Conservation (phyloP, 208 protist species). For the Crithidia expoeki region DNA sequence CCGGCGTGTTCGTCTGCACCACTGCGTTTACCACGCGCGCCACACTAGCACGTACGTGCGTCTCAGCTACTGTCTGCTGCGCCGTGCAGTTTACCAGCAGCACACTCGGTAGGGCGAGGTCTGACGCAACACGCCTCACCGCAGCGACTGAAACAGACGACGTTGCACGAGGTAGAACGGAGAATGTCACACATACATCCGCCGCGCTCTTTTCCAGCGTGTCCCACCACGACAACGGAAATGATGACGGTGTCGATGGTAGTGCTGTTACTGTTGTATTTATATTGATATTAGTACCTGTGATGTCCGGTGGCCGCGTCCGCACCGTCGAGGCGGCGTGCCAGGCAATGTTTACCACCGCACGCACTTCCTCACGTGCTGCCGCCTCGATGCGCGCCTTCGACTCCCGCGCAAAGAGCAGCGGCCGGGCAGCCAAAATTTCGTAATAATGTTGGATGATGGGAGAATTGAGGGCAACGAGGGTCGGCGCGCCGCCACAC, state of each 20-base stretch:
- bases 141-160: not conserved
- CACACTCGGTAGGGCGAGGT: constrained; percentile 26
- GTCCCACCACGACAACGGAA: constrained; percentile 12
- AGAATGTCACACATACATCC: constrained; percentile 25
- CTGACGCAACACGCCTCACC: constrained; percentile 22
- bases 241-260: not conserved
- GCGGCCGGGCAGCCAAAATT: constrained; percentile 19
- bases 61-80: constrained; percentile 35
- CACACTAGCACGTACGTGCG: constrained; percentile 23
- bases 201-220: not conserved
- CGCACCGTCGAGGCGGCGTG: constrained; percentile 13
- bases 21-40: constrained; percentile 23
- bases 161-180: constrained; percentile 12
- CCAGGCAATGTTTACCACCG: constrained; percentile 26
- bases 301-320: not conserved
- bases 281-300: not conserved
- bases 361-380: constrained; percentile 18
- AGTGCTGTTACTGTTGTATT: not conserved
- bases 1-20: constrained; percentile 8
- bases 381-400: constrained; percentile 11
- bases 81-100: constrained; percentile 42
- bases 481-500: constrained; percentile 22
- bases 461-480: constrained; percentile 20
- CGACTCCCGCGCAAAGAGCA: constrained; percentile 20
- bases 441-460: constrained; percentile 32